phyloP scores from a whole-genome alignment of 2,329 filamentous ascomycete genomes.

The Cercospora zeae-maydis region DNA sequence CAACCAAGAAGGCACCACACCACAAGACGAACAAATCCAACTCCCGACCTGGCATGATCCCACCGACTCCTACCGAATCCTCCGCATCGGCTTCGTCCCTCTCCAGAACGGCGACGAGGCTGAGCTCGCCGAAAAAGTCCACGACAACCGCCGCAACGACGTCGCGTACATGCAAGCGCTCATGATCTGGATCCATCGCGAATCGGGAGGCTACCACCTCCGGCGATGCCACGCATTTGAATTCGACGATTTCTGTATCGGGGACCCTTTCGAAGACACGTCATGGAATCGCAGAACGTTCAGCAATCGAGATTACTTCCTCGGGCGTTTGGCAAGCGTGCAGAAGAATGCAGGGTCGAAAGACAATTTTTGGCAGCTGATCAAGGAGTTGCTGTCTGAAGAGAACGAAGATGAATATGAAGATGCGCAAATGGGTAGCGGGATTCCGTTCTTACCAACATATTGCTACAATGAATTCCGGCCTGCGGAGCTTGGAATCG shows the following conservation, averaged over 20 bases:
- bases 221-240: constrained; percentile 9
- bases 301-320: background rate
- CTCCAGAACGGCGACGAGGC: background rate
- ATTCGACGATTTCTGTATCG: constrained; percentile 16
- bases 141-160: background rate
- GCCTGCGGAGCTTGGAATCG: background rate
- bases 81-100: constrained; percentile 11
- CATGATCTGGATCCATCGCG: background rate
- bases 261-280: constrained; percentile 1
- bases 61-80: background rate
- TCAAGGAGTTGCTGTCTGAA: background rate
- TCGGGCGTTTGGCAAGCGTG: background rate
- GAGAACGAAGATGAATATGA: background rate
- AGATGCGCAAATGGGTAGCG: constrained; percentile 7
- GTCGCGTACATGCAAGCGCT: constrained; percentile 11
- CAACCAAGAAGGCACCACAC: background rate
- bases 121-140: background rate
- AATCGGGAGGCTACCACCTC: background rate
- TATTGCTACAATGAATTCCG: constrained; percentile 10
- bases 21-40: background rate
- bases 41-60: background rate
- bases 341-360: background rate
- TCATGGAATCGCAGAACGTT: background rate
- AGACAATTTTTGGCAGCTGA: background rate
- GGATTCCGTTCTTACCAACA: constrained; percentile 14